These are phyloP conservation scores for Termitomyces titanicus DNA, from an alignment of 768 basidiomycete species.

Conservation along the genomic window DNA sequence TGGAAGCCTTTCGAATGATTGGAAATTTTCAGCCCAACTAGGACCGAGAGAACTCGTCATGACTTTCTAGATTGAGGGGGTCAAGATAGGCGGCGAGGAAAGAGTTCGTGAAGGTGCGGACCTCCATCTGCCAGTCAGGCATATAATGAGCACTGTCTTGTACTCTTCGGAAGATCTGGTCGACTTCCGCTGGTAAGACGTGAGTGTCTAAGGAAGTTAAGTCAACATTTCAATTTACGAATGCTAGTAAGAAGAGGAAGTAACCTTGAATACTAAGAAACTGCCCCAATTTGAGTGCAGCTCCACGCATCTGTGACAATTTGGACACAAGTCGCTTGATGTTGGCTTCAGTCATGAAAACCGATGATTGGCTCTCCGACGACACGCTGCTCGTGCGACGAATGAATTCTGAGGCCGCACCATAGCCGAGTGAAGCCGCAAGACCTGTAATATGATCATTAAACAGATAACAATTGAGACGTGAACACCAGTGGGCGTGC, in stretches of 20 bases:
- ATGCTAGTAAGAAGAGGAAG: conserved; percentile 1
- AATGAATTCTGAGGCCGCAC: conserved; percentile 84
- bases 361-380: conserved; percentile 35
- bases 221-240: not conserved
- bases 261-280: conserved; percentile 94
- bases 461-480: not conserved
- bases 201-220: conserved; percentile 67
- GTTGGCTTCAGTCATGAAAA: conserved; percentile 91
- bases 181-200: conserved; percentile 81
- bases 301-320: conserved; percentile 93
- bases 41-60: conserved; percentile 70
- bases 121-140: conserved; percentile 99
- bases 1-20: conserved; percentile 76
- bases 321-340: conserved; percentile 87
- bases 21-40: conserved; percentile 70
- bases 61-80: conserved; percentile 48
- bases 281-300: conserved; percentile 94
- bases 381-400: conserved; percentile 55
- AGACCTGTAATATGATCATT: conserved; percentile 52
- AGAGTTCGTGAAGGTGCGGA: conserved; percentile 23
- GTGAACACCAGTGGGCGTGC: conserved; percentile 30
- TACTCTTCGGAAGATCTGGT: conserved; percentile 83
- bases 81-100: not conserved
- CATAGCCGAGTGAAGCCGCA: conserved; percentile 84
- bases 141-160: conserved; percentile 98